Conservation (phyloP, 805 yeast genomes). For the Metschnikowia orientalis region DNA sequence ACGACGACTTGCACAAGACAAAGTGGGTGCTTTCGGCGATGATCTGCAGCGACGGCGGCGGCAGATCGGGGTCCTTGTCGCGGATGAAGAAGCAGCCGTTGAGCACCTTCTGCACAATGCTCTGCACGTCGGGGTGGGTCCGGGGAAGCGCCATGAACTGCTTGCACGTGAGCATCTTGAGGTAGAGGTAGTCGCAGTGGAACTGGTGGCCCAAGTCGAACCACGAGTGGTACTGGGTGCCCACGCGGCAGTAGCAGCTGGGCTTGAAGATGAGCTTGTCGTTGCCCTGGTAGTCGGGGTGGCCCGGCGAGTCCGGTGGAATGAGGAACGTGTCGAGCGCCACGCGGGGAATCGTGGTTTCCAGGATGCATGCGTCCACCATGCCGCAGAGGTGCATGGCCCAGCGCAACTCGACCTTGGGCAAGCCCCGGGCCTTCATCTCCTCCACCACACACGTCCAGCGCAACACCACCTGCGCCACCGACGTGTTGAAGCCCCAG, state of each 20-base stretch:
- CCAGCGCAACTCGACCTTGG: slow-evolving; percentile 19
- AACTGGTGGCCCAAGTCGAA: slow-evolving; percentile 16
- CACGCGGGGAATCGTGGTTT: slow-evolving; percentile 25
- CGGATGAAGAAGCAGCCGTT: slow-evolving; percentile 23
- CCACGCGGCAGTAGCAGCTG: slow-evolving; percentile 9
- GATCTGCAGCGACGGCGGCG: slow-evolving; percentile 14
- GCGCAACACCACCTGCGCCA: slow-evolving; percentile 26
- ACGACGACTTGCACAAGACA: slow-evolving; percentile 22
- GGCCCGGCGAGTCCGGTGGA: slow-evolving; percentile 25
- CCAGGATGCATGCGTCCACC: slow-evolving; percentile 16
- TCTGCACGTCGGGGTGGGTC: slow-evolving; percentile 26
- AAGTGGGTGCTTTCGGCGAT: slow-evolving; percentile 25
- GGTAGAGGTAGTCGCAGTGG: slow-evolving; percentile 11
- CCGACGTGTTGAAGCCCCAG: slow-evolving; percentile 29
- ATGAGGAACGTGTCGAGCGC: slow-evolving; percentile 20
- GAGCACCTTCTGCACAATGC: slow-evolving; percentile 20
- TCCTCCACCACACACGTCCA: slow-evolving; percentile 23
- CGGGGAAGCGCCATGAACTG: slow-evolving; percentile 15
- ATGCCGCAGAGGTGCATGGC: slow-evolving; percentile 13
- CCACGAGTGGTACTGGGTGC: slow-evolving; percentile 12
- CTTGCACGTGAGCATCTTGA: slow-evolving; percentile 13
- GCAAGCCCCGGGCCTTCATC: slow-evolving; percentile 16
- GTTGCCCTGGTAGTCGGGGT: slow-evolving; percentile 23
- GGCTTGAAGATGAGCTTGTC: slow-evolving; percentile 9
- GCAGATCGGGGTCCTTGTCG: slow-evolving; percentile 10